A percentile compares a stretch with the other conserved stretches of the same genome.
phyloP scores from a whole-genome alignment of 805 yeast species.

The Teunomyces cretensis region DNA sequence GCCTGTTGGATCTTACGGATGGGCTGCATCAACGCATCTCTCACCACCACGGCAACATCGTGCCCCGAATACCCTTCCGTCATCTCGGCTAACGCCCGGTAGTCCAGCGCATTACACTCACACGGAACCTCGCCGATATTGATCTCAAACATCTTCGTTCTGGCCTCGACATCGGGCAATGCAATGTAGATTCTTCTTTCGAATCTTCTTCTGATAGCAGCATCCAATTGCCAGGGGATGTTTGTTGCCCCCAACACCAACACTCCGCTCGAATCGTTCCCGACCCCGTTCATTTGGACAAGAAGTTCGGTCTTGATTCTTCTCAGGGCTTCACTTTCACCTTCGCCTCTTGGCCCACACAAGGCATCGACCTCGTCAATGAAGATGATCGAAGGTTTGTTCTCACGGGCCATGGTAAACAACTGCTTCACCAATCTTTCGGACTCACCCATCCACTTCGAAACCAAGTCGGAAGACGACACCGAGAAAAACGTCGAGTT shows the following conservation, averaged over 20 bases:
- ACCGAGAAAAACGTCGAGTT: slow-evolving; percentile 95
- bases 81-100: slow-evolving; percentile 78
- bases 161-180: slow-evolving; percentile 89
- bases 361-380: slow-evolving; percentile 98
- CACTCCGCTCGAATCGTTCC: slow-evolving; percentile 90
- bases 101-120: slow-evolving; percentile 69
- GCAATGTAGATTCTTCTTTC: slow-evolving; percentile 94
- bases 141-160: slow-evolving; percentile 90
- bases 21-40: slow-evolving; percentile 98
- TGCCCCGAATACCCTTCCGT: slow-evolving; percentile 98
- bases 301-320: slow-evolving; percentile 93
- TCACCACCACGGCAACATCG: slow-evolving; percentile 93
- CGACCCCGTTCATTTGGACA: slow-evolving; percentile 99
- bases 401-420: slow-evolving; percentile 94
- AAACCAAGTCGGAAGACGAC: slow-evolving; percentile 91
- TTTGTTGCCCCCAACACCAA: slow-evolving; percentile 96
- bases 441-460: slow-evolving; percentile 99
- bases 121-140: slow-evolving; percentile 92
- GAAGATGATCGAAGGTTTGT: slow-evolving; percentile 91
- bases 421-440: slow-evolving; percentile 94
- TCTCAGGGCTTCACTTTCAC: slow-evolving; percentile 94
- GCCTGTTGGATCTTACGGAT: slow-evolving; percentile 93
- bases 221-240: slow-evolving; percentile 98
- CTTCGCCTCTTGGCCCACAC: slow-evolving; percentile 98
- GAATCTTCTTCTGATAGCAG: slow-evolving; percentile 95